Percentiles rank a stretch among this genome's conserved stretches.
Evolutionary conservation across 2,329 filamentous ascomycete species (phyloP).

Genomic region (Teratosphaeria nubilosa): DNA sequence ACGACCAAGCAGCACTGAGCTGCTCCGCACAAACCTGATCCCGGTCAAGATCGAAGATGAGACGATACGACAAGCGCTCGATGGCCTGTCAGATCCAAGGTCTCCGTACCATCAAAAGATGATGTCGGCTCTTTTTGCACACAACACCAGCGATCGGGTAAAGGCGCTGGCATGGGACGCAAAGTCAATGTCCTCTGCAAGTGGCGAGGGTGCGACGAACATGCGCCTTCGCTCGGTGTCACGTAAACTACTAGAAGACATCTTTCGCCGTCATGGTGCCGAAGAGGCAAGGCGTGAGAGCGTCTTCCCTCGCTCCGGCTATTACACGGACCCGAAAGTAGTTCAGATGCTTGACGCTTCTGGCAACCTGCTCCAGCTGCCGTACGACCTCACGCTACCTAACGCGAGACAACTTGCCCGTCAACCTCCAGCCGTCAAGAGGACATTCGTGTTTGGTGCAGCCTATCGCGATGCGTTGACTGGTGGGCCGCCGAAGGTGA

Average conservation of each 20-base stretch:
- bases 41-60: constrained; percentile 90
- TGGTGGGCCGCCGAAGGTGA: constrained; percentile 70
- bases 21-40: constrained; percentile 75
- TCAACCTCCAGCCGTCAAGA: constrained; percentile 53
- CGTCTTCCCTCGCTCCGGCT: constrained; percentile 70
- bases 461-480: constrained; percentile 73
- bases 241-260: constrained; percentile 60
- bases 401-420: constrained; percentile 77
- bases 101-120: constrained; percentile 88
- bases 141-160: constrained; percentile 42
- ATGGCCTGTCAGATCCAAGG: constrained; percentile 67
- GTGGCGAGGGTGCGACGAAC: constrained; percentile 12
- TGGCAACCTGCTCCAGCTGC: constrained; percentile 85
- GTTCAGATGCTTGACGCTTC: constrained; percentile 72
- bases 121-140: constrained; percentile 69
- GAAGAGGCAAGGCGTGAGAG: constrained; percentile 66
- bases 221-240: constrained; percentile 39
- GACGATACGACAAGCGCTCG: constrained; percentile 72
- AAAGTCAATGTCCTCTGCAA: constrained; percentile 9
- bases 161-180: constrained; percentile 55
- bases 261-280: constrained; percentile 85
- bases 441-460: constrained; percentile 76
- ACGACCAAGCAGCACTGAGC: constrained; percentile 69
- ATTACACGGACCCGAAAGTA: constrained; percentile 60
- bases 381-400: constrained; percentile 83